Evolutionary conservation across 2,329 filamentous ascomycete genomes (phyloP), one percentile per base, ranked within the genome.

Genomic region (Colletotrichum karsti): DNA sequence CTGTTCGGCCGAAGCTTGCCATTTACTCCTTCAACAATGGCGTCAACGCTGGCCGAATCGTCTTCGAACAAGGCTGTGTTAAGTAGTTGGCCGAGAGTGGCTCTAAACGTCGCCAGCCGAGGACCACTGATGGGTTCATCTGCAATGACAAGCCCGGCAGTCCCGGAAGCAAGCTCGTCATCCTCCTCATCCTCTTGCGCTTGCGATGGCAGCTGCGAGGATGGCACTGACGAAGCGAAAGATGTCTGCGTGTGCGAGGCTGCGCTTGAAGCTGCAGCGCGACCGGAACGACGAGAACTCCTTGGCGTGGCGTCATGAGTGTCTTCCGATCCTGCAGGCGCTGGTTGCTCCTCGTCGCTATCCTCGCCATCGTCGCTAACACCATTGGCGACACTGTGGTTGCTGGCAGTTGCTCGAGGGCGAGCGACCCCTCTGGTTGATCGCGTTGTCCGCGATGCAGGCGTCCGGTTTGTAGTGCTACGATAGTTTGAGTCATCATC

Each of bases 11-110:
- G 85, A 51, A 97, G 74, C 73, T 90, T 89, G 4, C 82, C 83
- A 77, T 99, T 99, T 56, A 99, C 92, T 8, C 93, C 93, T 4
- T 86, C 86, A 18, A 98, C 86, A 33, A 99, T 86, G 26, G 88
- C 88, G 70, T 90, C 88, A 2, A 98, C 87, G 69, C 91, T 87
- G 13, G 94, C 94, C 18, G 91, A 90, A 74, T 98, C 96, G 69
- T 97, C 93, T 33, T 91, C 89, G 77, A 99, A 99, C n/a, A 99
- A 80, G 12, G 89, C 86, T 0, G 92, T 92, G 74, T 92, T 91
- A 75, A 97, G 91, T 60, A 99, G 85, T 73, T 93, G 92, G 24
- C 96, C 96, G 3, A 99, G 85, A 2, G 92, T 89, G 10, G 89
- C 88, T 61, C 93, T 90, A 90, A 99, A 99, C 1, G 89, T 82